Percentiles rank a stretch among this genome's conserved stretches.
Conservation (phyloP, 2,329 filamentous ascomycete genomes). For the Pestalotiopsis sp. region DNA sequence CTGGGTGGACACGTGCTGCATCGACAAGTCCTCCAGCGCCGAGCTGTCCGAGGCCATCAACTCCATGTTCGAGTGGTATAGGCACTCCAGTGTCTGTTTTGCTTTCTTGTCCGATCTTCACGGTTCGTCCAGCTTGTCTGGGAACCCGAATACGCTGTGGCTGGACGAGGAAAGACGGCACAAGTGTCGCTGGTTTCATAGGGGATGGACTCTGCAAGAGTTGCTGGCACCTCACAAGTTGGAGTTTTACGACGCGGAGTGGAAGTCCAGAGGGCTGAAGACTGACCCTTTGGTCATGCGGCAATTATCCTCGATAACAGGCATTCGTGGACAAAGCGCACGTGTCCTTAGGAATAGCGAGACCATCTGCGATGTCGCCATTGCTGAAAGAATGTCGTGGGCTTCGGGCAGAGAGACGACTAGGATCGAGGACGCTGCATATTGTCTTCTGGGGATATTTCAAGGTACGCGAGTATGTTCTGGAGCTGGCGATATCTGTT, state of each 20-base stretch:
- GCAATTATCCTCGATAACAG: not conserved
- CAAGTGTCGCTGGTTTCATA: not conserved
- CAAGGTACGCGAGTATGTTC: not conserved
- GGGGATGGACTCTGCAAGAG: not conserved
- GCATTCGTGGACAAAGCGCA: not conserved
- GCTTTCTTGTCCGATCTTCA: not conserved
- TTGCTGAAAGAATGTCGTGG: conserved; percentile 11
- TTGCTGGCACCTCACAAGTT: not conserved
- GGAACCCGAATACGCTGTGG: not conserved
- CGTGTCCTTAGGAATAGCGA: not conserved
- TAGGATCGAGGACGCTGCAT: conserved; percentile 8
- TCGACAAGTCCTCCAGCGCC: conserved; percentile 24
- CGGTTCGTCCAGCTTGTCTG: not conserved
- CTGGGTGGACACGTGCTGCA: conserved; percentile 12
- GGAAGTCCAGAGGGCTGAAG: not conserved
- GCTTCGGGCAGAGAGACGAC: conserved; percentile 6
- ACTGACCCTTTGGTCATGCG: not conserved
- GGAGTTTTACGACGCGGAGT: not conserved
- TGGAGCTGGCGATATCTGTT: not conserved
- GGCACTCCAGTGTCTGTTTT: not conserved
- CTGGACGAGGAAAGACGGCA: not conserved
- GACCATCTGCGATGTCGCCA: not conserved
- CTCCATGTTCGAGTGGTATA: not conserved
- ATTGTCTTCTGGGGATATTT: conserved; percentile 13
- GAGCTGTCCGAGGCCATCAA: not conserved